phyloP scores from a whole-genome alignment of 1,284 basidiomycete species.

The Ustilago lituana region DNA sequence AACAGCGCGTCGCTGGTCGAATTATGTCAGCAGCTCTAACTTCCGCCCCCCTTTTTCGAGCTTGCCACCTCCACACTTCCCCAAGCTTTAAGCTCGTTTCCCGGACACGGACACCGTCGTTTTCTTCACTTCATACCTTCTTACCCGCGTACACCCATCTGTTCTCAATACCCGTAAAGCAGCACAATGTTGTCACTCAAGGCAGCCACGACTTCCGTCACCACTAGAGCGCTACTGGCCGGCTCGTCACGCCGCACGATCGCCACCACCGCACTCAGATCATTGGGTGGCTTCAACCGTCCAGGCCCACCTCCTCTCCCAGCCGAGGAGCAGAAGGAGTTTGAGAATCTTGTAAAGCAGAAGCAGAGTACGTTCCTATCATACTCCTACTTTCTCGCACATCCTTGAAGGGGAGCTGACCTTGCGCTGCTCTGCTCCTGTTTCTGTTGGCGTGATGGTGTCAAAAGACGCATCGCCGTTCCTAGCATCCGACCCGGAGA shows the following conservation, averaged over 20 bases:
- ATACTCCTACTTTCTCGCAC: not conserved
- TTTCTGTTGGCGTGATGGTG: not conserved
- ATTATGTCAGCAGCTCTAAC: constrained; percentile 39
- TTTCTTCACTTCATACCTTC: too few species aligned
- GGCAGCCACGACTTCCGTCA: not conserved
- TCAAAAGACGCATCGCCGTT: constrained; percentile 36
- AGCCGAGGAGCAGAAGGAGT: constrained; percentile 68
- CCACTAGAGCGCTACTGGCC: not conserved
- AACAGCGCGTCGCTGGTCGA: not conserved
- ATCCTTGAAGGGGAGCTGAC: too few species aligned
- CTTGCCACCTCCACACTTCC: constrained; percentile 27
- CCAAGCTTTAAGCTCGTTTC: too few species aligned
- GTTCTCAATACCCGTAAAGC: too few species aligned
- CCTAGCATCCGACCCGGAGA: constrained; percentile 42
- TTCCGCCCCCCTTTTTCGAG: not conserved
- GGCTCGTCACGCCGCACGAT: constrained; percentile 17
- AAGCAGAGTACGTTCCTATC: constrained; percentile 53
- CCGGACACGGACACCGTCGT: too few species aligned
- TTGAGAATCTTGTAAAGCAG: constrained; percentile 67
- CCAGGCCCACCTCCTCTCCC: constrained; percentile 68
- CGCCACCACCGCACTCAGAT: constrained; percentile 3
- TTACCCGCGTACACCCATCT: too few species aligned
- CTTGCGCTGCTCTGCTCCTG: not conserved
- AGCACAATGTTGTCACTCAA: constrained; percentile 15
- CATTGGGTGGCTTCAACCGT: constrained; percentile 52